Evolutionary conservation across 2,329 filamentous ascomycete genomes (phyloP).

Genomic region (Emmonsiellopsis sp.): DNA sequence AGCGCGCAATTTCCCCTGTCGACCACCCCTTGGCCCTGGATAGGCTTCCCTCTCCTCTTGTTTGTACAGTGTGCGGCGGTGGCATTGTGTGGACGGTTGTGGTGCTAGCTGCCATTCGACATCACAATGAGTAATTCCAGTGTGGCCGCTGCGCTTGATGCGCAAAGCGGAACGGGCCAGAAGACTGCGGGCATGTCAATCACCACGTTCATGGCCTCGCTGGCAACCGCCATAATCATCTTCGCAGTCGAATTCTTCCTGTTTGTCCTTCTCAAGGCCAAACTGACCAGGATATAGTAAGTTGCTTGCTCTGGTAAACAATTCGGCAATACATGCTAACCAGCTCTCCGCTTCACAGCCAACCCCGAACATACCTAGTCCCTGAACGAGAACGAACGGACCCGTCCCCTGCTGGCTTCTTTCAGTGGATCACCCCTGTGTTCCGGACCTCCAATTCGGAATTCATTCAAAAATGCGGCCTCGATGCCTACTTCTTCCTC

Average conservation of each 20-base stretch:
- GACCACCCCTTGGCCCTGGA: not conserved
- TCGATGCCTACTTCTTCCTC: constrained; percentile 96
- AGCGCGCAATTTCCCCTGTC: not conserved
- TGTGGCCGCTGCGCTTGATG: constrained; percentile 25
- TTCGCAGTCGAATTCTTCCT: constrained; percentile 55
- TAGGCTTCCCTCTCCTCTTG: not conserved
- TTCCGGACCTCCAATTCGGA: constrained; percentile 68
- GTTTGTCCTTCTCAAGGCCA: constrained; percentile 71
- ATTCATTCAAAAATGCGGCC: constrained; percentile 87
- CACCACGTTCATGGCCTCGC: constrained; percentile 53
- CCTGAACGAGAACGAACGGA: constrained; percentile 74
- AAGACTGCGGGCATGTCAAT: constrained; percentile 27
- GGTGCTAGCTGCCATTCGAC: not conserved
- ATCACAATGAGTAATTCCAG: constrained; percentile 12
- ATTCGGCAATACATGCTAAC: constrained; percentile 7
- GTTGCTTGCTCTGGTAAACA: constrained; percentile 20
- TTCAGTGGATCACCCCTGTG: constrained; percentile 44
- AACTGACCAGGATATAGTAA: constrained; percentile 73
- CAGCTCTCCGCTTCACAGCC: constrained; percentile 39
- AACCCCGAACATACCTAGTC: constrained; percentile 77
- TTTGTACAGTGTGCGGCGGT: not conserved
- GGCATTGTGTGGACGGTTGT: not conserved
- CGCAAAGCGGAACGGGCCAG: constrained; percentile 26
- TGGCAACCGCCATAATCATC: constrained; percentile 52
- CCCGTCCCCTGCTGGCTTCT: constrained; percentile 54